phyloP scores from a whole-genome alignment of 2,329 filamentous ascomycete species.

The Aspergillus sclerotialis region DNA sequence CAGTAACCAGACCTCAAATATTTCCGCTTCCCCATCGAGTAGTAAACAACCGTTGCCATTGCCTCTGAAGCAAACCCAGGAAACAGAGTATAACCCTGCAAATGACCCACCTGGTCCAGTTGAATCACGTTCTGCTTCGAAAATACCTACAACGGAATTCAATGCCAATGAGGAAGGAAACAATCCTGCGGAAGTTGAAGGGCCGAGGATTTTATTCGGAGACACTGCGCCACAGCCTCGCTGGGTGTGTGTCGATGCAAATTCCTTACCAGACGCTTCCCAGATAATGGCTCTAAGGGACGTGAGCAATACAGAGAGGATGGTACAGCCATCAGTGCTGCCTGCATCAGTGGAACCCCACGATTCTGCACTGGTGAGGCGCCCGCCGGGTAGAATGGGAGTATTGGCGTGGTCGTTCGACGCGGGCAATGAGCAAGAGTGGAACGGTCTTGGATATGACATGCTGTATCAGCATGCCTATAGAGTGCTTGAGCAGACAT shows the following conservation, averaged over 20 bases:
- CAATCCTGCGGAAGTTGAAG: conserved; percentile 1
- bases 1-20: too few relatives aligned
- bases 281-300: background rate
- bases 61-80: too few relatives aligned
- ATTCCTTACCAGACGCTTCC: background rate
- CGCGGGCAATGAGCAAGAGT: conserved; percentile 5
- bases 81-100: too few relatives aligned
- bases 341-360: background rate
- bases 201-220: conserved; percentile 9
- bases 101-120: too few relatives aligned
- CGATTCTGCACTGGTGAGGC: too few relatives aligned
- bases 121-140: too few relatives aligned
- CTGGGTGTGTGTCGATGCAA: conserved; percentile 3
- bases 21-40: too few relatives aligned
- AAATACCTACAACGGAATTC: too few relatives aligned
- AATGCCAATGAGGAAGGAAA: too few relatives aligned
- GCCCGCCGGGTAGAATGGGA: background rate
- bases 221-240: conserved; percentile 8
- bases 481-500: conserved; percentile 9
- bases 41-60: too few relatives aligned
- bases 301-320: background rate
- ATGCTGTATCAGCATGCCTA: conserved; percentile 15
- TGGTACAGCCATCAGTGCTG: background rate
- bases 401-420: conserved; percentile 15
- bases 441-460: conserved; percentile 3